Conservation (phyloP, 2,329 filamentous ascomycete genomes). For the Ceratocystiopsis minuta region DNA sequence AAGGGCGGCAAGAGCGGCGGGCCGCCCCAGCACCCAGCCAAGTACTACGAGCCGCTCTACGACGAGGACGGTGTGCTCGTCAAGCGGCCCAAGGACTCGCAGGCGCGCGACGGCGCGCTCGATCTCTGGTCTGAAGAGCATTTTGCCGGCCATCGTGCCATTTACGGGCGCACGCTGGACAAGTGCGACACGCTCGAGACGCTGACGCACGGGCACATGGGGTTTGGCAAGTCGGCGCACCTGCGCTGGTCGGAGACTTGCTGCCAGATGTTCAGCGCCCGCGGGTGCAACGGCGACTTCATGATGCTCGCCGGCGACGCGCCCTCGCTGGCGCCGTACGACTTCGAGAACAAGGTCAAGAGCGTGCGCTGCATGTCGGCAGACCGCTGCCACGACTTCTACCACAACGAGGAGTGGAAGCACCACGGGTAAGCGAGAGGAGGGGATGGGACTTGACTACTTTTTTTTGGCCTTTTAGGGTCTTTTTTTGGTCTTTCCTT, state of each 20-base stretch:
- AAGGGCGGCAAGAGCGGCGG: too few species aligned
- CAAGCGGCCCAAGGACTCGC: not conserved
- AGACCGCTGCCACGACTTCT: slow-evolving; percentile 2
- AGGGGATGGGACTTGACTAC: too few species aligned
- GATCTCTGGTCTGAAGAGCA: slow-evolving; percentile 3
- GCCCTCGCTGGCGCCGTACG: slow-evolving; percentile 1
- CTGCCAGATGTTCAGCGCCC: slow-evolving; percentile 2
- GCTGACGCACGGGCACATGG: not conserved
- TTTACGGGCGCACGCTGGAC: not conserved
- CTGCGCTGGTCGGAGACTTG: not conserved
- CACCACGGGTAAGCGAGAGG: not conserved
- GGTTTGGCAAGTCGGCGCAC: slow-evolving; percentile 4
- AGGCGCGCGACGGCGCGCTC: not conserved
- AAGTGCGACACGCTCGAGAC: not conserved
- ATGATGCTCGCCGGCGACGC: not conserved
- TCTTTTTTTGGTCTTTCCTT: not conserved
- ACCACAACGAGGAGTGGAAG: slow-evolving; percentile 2
- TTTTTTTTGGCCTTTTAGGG: not conserved
- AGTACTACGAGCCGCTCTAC: too few species aligned
- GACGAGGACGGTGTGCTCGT: not conserved
- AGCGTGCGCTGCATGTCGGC: slow-evolving; percentile 2
- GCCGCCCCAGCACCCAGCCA: too few species aligned
- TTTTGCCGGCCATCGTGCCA: not conserved
- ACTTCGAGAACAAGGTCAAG: slow-evolving; percentile 2
- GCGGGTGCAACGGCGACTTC: slow-evolving; percentile 2